Evolutionary conservation across 345 rosid genomes (phyloP).

Genomic region (Pistacia vera): DNA sequence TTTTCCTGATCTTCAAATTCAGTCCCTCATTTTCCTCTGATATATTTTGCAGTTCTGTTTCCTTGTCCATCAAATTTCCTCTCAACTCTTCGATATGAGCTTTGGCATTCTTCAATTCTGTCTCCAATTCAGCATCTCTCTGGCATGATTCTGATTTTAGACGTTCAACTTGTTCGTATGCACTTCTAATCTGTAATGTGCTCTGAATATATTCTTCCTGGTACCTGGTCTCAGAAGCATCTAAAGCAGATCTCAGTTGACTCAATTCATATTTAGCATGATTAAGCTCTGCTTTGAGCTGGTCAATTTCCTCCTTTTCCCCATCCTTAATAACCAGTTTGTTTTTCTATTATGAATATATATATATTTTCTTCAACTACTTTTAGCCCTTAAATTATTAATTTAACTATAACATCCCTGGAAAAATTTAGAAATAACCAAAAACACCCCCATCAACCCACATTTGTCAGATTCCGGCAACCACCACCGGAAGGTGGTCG

Average conservation of each 20-base stretch:
- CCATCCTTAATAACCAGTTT: too few species aligned
- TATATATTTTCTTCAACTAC: background rate
- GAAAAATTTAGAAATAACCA: too few species aligned
- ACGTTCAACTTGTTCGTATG: conserved; percentile 73
- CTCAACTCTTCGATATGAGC: conserved; percentile 54
- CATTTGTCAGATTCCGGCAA: too few species aligned
- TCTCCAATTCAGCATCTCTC: conserved; percentile 57
- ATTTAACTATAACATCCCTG: too few species aligned
- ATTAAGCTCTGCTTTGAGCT: conserved; percentile 62
- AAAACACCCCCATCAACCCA: too few species aligned
- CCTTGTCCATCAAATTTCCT: conserved; percentile 57
- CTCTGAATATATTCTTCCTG: conserved; percentile 90
- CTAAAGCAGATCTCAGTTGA: conserved; percentile 68
- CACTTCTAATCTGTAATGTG: conserved; percentile 81
- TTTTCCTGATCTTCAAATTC: conserved; percentile 46
- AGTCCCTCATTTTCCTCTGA: conserved; percentile 52
- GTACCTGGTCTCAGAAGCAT: conserved; percentile 75
- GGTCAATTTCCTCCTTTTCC: conserved; percentile 33
- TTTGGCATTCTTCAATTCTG: conserved; percentile 50
- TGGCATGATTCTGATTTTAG: conserved; percentile 53
- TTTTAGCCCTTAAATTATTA: too few species aligned
- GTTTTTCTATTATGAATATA: too few species aligned
- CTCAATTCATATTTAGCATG: conserved; percentile 53
- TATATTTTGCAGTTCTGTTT: conserved; percentile 52
- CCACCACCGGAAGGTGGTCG: too few species aligned